These are phyloP conservation scores for Phytophthora fragariae DNA, from an alignment of 352 stramenopile species.

Conservation along the genomic window DNA sequence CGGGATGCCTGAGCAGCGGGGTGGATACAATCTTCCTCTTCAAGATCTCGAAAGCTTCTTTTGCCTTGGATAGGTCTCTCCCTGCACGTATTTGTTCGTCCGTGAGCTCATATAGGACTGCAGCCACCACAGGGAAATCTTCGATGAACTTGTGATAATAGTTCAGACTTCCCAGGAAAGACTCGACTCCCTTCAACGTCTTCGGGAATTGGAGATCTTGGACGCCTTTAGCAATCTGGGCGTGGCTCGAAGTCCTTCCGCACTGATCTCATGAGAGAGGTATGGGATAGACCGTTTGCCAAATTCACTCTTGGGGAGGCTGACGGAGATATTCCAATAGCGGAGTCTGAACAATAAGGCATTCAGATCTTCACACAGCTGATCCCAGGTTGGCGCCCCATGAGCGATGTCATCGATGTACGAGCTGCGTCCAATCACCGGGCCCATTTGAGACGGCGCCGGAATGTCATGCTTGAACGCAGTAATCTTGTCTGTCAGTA, in stretches of 20 bases:
- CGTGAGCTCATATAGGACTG: too few species aligned
- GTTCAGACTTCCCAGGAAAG: too few species aligned
- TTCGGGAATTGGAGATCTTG: neutral
- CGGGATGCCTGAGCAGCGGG: neutral
- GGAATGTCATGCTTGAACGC: neutral
- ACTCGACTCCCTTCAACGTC: neutral
- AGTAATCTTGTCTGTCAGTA: neutral
- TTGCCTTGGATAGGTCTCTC: neutral
- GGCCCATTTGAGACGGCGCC: neutral
- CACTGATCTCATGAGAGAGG: conserved; percentile 1
- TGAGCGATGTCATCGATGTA: conserved; percentile 6
- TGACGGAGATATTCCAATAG: conserved; percentile 11
- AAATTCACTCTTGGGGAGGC: neutral
- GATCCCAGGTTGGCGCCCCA: neutral
- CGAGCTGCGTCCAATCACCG: neutral
- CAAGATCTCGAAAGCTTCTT: conserved; percentile 2
- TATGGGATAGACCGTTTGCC: neutral
- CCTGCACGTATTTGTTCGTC: too few species aligned
- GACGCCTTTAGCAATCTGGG: conserved; percentile 1
- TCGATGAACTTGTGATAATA: too few species aligned
- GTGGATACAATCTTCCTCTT: conserved; percentile 2
- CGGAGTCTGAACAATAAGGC: neutral
- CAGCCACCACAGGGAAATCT: too few species aligned
- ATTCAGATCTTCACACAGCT: conserved; percentile 1
- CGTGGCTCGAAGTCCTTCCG: neutral